Evolutionary conservation across 257 asterid genomes (phyloP).

Genomic region (Penstemon davidsonii): DNA sequence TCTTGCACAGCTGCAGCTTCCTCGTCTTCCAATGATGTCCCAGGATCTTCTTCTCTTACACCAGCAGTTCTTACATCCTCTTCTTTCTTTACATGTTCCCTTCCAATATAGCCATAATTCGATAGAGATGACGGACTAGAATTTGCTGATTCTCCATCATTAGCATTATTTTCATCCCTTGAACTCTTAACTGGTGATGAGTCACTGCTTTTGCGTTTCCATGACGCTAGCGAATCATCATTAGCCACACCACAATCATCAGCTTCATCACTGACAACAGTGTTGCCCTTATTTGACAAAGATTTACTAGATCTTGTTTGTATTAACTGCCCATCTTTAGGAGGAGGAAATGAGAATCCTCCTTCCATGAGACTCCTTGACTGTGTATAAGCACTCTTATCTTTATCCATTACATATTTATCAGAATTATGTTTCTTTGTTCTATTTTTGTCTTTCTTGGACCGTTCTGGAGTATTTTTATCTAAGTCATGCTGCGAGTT

Average conservation of each 20-base stretch:
- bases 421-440: slow-evolving; percentile 48
- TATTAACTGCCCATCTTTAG: slow-evolving; percentile 66
- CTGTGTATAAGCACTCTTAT: slow-evolving; percentile 41
- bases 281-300: slow-evolving; percentile 59
- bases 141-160: slow-evolving; percentile 63
- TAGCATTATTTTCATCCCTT: slow-evolving; percentile 54
- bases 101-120: slow-evolving; percentile 66
- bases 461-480: slow-evolving; percentile 43
- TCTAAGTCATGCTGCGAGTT: slow-evolving; percentile 45
- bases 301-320: slow-evolving; percentile 57
- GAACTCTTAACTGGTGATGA: slow-evolving; percentile 72
- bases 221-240: slow-evolving; percentile 64
- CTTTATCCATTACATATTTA: slow-evolving; percentile 44
- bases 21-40: slow-evolving; percentile 73
- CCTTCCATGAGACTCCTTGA: slow-evolving; percentile 55
- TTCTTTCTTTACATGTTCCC: slow-evolving; percentile 54
- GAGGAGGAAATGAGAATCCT: slow-evolving; percentile 94
- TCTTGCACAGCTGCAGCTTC: slow-evolving; percentile 98
- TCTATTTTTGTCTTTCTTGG: slow-evolving; percentile 46
- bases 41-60: slow-evolving; percentile 65
- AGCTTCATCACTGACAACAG: slow-evolving; percentile 51
- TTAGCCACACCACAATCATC: slow-evolving; percentile 47
- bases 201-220: slow-evolving; percentile 73
- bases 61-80: slow-evolving; percentile 41
- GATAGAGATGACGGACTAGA: slow-evolving; percentile 84